Evolutionary conservation across 2,329 filamentous ascomycete genomes (phyloP).

Genomic region (Aspergillus ochraceoroseus): DNA sequence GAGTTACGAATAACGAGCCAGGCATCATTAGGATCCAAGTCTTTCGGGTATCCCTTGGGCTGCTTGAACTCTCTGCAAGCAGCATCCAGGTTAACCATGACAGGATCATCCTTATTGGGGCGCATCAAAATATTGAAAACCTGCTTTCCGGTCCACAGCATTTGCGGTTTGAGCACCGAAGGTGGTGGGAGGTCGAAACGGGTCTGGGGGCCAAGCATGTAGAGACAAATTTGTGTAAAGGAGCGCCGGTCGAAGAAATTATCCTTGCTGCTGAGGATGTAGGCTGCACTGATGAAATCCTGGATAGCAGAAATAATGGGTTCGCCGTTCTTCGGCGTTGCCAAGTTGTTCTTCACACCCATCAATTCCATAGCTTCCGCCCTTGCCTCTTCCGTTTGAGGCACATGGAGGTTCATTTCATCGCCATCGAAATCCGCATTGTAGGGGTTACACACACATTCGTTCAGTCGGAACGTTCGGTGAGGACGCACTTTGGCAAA

Average conservation of each 20-base stretch:
- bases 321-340: conserved; percentile 94
- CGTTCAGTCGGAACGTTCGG: conserved; percentile 93
- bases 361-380: conserved; percentile 94
- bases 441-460: conserved; percentile 97
- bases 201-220: conserved; percentile 80
- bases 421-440: conserved; percentile 99
- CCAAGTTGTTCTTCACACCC: conserved; percentile 95
- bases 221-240: conserved; percentile 84
- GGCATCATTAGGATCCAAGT: conserved; percentile 79
- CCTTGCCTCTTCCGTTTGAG: conserved; percentile 92
- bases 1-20: conserved; percentile 94
- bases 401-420: conserved; percentile 98
- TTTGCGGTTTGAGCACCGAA: conserved; percentile 75
- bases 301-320: conserved; percentile 99
- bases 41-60: conserved; percentile 37
- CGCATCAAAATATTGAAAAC: conserved; percentile 88
- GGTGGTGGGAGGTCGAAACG: conserved; percentile 82
- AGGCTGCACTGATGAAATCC: conserved; percentile 96
- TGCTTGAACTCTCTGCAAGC: conserved; percentile 70
- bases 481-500: conserved; percentile 88
- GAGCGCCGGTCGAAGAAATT: conserved; percentile 83
- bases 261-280: conserved; percentile 85
- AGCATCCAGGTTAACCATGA: conserved; percentile 87
- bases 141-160: conserved; percentile 95
- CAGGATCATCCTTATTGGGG: conserved; percentile 75